Evolutionary conservation across 306 rosid genomes (phyloP), one percentile per base, ranked within the genome.

Genomic region (Castanospermum australe): DNA sequence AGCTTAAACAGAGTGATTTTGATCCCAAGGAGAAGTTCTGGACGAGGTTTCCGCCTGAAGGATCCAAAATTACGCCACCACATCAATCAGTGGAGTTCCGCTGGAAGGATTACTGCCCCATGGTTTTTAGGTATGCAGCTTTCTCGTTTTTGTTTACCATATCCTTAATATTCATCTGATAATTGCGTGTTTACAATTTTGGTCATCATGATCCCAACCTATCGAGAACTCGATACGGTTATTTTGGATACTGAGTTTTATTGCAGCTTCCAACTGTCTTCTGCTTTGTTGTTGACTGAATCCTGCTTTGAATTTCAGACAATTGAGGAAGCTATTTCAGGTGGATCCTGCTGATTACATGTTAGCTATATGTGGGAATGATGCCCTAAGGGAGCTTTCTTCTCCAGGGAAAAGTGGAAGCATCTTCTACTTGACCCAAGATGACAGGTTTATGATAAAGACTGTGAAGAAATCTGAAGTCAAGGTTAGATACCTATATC

Each of bases 341-440:
- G 89, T 86, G 79, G 89, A 86, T 83, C 85, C 83, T 56, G 89
- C 87, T 50, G 89, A 86, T 66, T 86, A 86, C 65, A 86, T 86
- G 89, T 59, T 86, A 48, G 86, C 89, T 66, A 79, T 86, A 75
- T 86, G 89, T 28, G 89, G 89, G 44, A 54, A 86, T 66, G 87
- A 80, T 79, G 81, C 89, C 12, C 89, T 86, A 13, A 44, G 87
- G 63, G 87, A 83, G 70, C 89, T 86, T 50, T 86, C 97, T 33
- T 96, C 99, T 42, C 98, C 99, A 0, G 99, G 99, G 67, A 93
- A 96, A 84, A 96, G 99, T 7, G 98, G 99, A 55, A 91, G 99
- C 81, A 66, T 80, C 68, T 96, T 96, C 86, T 96, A 96, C 89
- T 80, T 96, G 76, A 96, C 99, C 8, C 99, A 96, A 75, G 99